These are phyloP conservation scores for Bipolaris zeicola DNA, from an alignment of 2,329 filamentous ascomycete genomes.

Conservation along the genomic window DNA sequence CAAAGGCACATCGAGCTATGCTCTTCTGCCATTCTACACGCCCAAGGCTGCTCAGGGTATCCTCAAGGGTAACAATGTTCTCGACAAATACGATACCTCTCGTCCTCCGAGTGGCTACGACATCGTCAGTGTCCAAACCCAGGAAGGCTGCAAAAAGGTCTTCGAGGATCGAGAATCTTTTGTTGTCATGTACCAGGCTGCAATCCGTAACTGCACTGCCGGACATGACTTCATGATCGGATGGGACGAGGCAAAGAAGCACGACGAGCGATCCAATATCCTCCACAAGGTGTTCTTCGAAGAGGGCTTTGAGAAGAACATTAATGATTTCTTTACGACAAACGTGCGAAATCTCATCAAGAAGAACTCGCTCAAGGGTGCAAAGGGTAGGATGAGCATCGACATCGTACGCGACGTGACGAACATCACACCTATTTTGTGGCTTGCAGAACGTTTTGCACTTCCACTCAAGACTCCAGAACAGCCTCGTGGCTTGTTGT, in stretches of 20 bases:
- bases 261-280: constrained; percentile 45
- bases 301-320: constrained; percentile 64
- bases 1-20: constrained; percentile 56
- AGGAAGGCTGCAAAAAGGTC: constrained; percentile 57
- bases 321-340: constrained; percentile 67
- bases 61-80: constrained; percentile 53
- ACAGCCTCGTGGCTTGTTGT: constrained; percentile 62
- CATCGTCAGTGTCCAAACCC: constrained; percentile 57
- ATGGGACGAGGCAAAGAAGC: constrained; percentile 44
- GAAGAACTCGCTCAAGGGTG: constrained; percentile 53
- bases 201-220: constrained; percentile 68
- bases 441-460: constrained; percentile 67
- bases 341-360: constrained; percentile 54
- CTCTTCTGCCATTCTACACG: constrained; percentile 58
- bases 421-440: constrained; percentile 69
- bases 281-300: constrained; percentile 64
- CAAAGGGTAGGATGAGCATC: constrained; percentile 54
- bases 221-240: constrained; percentile 62
- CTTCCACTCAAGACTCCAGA: constrained; percentile 69
- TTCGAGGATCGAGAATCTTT: constrained; percentile 58
- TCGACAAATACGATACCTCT: constrained; percentile 55
- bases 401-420: constrained; percentile 69
- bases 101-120: constrained; percentile 50
- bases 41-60: constrained; percentile 56
- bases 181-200: constrained; percentile 54